These are phyloP conservation scores for Isoetes taiwanensis DNA, from an alignment of 75 land plant genomes.

Conservation along the genomic window DNA sequence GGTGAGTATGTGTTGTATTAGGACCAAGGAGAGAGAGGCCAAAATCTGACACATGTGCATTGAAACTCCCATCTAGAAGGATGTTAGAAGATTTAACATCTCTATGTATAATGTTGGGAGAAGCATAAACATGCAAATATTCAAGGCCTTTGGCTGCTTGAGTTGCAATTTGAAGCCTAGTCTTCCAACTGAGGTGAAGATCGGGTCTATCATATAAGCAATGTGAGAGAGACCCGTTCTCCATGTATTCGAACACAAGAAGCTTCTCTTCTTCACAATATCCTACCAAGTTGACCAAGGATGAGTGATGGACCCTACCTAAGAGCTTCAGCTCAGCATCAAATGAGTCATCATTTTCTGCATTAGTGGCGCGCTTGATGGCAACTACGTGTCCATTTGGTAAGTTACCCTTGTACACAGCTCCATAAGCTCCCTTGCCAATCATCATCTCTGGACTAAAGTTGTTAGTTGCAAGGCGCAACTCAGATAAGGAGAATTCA, in stretches of 20 bases:
- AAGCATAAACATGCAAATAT: slow-evolving; percentile 11
- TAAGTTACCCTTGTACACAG: slow-evolving; percentile 30
- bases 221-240: slow-evolving; percentile 51
- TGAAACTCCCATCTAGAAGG: slow-evolving; percentile 31
- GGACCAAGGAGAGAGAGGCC: slow-evolving; percentile 35
- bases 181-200: too few relatives aligned
- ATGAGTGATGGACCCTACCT: slow-evolving; percentile 44
- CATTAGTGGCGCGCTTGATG: slow-evolving; percentile 29
- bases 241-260: slow-evolving; percentile 51
- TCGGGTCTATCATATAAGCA: too few relatives aligned
- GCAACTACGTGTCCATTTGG: slow-evolving; percentile 17
- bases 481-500: too few relatives aligned
- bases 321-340: slow-evolving; percentile 49
- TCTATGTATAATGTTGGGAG: slow-evolving; percentile 25
- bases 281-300: slow-evolving; percentile 50
- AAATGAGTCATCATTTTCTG: too few relatives aligned
- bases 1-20: slow-evolving; percentile 9
- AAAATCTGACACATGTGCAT: slow-evolving; percentile 46
- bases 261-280: slow-evolving; percentile 43
- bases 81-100: slow-evolving; percentile 47
- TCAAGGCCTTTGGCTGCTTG: slow-evolving; percentile 6
- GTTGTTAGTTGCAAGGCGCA: slow-evolving; percentile 25
- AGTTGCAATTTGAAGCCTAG: neutral
- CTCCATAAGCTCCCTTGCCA: slow-evolving; percentile 36
- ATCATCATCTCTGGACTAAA: slow-evolving; percentile 30